These are phyloP conservation scores for Chaetomiaceae sp. DNA, from an alignment of 2,329 filamentous ascomycete genomes.

Conservation along the genomic window DNA sequence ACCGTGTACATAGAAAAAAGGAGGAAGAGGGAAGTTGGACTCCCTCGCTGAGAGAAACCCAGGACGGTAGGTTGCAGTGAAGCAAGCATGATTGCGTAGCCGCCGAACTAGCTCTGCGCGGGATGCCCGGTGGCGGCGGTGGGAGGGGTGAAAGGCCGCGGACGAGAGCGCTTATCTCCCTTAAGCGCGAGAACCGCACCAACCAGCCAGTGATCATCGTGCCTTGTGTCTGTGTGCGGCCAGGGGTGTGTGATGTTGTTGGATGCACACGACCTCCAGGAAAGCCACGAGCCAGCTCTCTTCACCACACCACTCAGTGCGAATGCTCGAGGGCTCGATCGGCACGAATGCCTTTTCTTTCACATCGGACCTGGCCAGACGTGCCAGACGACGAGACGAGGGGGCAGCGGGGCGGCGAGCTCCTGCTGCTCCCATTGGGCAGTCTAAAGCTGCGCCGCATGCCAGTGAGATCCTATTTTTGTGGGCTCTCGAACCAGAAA, in stretches of 20 bases:
- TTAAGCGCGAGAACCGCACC: conserved; percentile 5
- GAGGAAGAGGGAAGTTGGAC: too few relatives aligned
- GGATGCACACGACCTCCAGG: not conserved
- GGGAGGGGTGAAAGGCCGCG: too few relatives aligned
- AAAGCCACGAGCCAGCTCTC: not conserved
- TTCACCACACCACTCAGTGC: too few relatives aligned
- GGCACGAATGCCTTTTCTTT: too few relatives aligned
- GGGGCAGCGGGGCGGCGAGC: conserved; percentile 20
- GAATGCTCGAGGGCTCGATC: too few relatives aligned
- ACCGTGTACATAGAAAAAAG: too few relatives aligned
- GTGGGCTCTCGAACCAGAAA: conserved; percentile 14
- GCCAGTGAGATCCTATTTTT: conserved; percentile 27
- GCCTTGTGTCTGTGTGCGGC: not conserved
- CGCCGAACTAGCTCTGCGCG: not conserved
- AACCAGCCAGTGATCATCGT: not conserved
- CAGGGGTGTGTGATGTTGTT: not conserved
- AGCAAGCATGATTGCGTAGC: conserved; percentile 3
- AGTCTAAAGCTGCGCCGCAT: conserved; percentile 19
- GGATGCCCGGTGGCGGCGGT: too few relatives aligned
- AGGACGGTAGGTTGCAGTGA: conserved; percentile 5
- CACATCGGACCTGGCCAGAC: too few relatives aligned
- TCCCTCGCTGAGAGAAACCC: not conserved
- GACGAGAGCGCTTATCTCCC: not conserved
- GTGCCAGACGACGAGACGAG: too few relatives aligned
- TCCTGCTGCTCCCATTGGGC: conserved; percentile 18